Base-by-base conservation (phyloP, 805 yeast species). In the Candida yuanshanica region DNA sequence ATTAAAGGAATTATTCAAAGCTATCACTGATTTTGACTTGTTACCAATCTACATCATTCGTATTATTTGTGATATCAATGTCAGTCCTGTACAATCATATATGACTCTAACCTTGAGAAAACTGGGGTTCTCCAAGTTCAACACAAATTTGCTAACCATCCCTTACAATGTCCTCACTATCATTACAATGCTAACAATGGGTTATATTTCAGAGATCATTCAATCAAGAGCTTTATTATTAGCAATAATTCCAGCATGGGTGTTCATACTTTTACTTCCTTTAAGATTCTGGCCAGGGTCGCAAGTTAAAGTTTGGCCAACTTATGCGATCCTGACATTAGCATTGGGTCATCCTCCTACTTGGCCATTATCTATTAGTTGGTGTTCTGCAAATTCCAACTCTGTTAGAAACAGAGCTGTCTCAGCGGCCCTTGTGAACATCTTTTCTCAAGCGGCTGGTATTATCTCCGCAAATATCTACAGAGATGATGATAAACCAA, bases 321-420 rank as follows among this genome's bases (percentile, higher is more conserved):
- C 74, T 4, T 69, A 61, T 49, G 66, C 60, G 2, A 35, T 72
- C 20, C 54, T 64, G 10, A 53, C 59, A 2, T 58, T 69, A 1
- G 41, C 68, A 17, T 47, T 67, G 16, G 54, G 75, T 27, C 72
- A 70, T 20, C 64, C 68, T 27, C 75, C 79, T 0, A 61, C 71
- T n/a, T 77, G 76, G 60, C 75, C 83, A 1, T 59, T 80, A 37
- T 63, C 72, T 44, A 80, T 77, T 16, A 29, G 33, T 29, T 41
- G 84, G 79, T 70, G 75, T 38, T 79, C 88, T 0, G 56, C 74
- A 29, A 82, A 81, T 51, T 70, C 86, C 8, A 74, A 76, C 52
- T 68, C 81, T 2, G 81, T 83, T 24, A 62, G 77, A 29, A 64
- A 75, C 7, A 64, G 90, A 50, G 72, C 87, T 0, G 75, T 82